Percentiles rank a stretch among this genome's conserved stretches.
phyloP scores from a whole-genome alignment of 2,329 filamentous ascomycete species.

The Hypocreales sp. region DNA sequence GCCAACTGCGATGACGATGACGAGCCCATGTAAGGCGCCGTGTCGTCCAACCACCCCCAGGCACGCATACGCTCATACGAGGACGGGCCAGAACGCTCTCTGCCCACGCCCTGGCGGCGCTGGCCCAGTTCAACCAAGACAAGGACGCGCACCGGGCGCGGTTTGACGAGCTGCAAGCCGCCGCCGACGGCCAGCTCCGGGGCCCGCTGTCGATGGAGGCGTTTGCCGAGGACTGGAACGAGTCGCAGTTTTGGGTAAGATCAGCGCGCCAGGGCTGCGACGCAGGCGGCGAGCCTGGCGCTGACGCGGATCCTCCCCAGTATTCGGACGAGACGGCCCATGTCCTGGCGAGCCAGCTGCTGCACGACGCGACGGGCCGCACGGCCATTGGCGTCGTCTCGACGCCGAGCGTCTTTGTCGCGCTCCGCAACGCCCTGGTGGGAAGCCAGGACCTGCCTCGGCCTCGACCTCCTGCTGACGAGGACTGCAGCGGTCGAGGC shows the following conservation, averaged over 20 bases:
- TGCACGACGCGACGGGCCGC: slow-evolving; percentile 40
- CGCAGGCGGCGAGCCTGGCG: no score
- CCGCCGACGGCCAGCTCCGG: slow-evolving; percentile 43
- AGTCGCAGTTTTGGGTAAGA: slow-evolving; percentile 70
- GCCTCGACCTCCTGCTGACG: no score
- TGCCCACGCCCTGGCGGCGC: slow-evolving; percentile 47
- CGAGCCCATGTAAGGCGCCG: slow-evolving; percentile 26
- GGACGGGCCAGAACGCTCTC: slow-evolving; percentile 36
- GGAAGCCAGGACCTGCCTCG: no score
- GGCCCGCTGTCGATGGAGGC: slow-evolving; percentile 43
- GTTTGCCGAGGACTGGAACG: slow-evolving; percentile 72
- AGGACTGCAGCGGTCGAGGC: slow-evolving; percentile 6
- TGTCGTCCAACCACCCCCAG: neutral
- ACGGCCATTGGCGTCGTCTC: slow-evolving; percentile 55
- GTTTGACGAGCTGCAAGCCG: slow-evolving; percentile 51
- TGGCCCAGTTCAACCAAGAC: slow-evolving; percentile 61
- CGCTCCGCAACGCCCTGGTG: slow-evolving; percentile 55
- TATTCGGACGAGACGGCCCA: slow-evolving; percentile 59
- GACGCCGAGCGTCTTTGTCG: slow-evolving; percentile 63
- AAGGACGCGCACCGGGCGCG: slow-evolving; percentile 48
- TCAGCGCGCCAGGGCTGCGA: no score
- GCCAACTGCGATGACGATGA: slow-evolving; percentile 29
- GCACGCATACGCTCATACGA: no score
- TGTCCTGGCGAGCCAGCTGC: slow-evolving; percentile 46
- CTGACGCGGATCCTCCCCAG: no score